Evolutionary conservation across 2,329 filamentous ascomycete species (phyloP), one percentile per base, ranked within the genome.

Genomic region (Calycina herbarum): DNA sequence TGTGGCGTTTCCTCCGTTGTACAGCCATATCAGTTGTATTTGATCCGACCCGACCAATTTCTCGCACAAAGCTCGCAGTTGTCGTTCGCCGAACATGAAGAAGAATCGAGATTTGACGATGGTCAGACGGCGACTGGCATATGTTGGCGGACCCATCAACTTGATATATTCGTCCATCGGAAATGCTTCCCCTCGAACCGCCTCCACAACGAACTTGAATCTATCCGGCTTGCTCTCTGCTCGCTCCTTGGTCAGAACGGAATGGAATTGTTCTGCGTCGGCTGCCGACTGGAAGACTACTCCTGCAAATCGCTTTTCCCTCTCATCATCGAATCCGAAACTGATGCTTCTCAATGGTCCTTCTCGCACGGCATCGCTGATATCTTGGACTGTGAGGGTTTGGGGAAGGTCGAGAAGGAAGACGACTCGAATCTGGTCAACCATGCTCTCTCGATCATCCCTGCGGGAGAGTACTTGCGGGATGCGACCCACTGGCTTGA

Each of bases 1-100:
- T 1, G 75, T 76, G 0, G 74, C 75, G 60, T 76, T 76, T 0
- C 75, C 75, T 24, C 71, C 70, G 61, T 76, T 76, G 59, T 76
- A 76, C 24, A 76, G 45, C 67, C 69, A 73, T 35, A 74, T 64
- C 57, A 70, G 56, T 59, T 75, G 73, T 5, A 76, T 65, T 24
- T 68, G 64, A 2, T 74, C 70, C 24, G 42, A 61, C 3, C 69
- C 69, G 3, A 72, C 73, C 13, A 70, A 35, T 35, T 70, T 73
- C 40, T 70, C 66, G 29, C 71, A 74, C 0, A 75, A 57, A 3
- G 59, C 59, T 45, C 45, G 67, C 7, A 76, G 24, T 38, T 73
- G 64, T 8, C 65, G 45, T 58, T 73, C 68, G 1, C 68, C 68
- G 35, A 71, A 71, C 48, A 71, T 70, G 45, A 73, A 75, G 67